phyloP scores from a whole-genome alignment of 805 yeast species.

The Isabelozyma rhagii region DNA sequence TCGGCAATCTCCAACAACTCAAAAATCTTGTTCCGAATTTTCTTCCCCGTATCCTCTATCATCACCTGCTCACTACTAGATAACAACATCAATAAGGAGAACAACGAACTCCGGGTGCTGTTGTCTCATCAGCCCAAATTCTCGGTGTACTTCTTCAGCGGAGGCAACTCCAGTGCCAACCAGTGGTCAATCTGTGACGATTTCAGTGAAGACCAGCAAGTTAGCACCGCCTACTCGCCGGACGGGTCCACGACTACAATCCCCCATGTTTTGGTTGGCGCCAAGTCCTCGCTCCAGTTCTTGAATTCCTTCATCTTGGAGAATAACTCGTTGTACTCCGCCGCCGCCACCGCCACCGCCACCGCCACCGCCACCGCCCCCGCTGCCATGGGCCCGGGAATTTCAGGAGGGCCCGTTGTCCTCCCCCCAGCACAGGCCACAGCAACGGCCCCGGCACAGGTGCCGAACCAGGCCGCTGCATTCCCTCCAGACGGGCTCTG shows the following conservation, averaged over 20 bases:
- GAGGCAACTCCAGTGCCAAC: constrained; percentile 49
- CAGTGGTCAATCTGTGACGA: constrained; percentile 84
- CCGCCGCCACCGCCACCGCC: not conserved
- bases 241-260: constrained; percentile 46
- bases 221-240: constrained; percentile 59
- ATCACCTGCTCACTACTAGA: constrained; percentile 54
- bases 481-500: constrained; percentile 2
- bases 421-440: not conserved
- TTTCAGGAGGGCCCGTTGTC: not conserved
- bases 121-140: constrained; percentile 67
- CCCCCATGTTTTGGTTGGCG: constrained; percentile 70
- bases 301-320: constrained; percentile 54
- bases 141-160: constrained; percentile 69
- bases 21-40: constrained; percentile 68
- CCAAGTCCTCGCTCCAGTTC: constrained; percentile 45
- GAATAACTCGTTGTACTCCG: constrained; percentile 12
- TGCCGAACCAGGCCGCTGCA: not conserved
- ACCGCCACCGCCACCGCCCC: not conserved
- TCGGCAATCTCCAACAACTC: constrained; percentile 67
- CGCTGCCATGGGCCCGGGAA: not conserved
- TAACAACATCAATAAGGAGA: constrained; percentile 40
- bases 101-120: constrained; percentile 47
- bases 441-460: not conserved
- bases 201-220: constrained; percentile 81
- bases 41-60: constrained; percentile 63